These are phyloP conservation scores for Sordariomycetes sp. DNA, from an alignment of 2,329 filamentous ascomycete genomes.

Conservation along the genomic window DNA sequence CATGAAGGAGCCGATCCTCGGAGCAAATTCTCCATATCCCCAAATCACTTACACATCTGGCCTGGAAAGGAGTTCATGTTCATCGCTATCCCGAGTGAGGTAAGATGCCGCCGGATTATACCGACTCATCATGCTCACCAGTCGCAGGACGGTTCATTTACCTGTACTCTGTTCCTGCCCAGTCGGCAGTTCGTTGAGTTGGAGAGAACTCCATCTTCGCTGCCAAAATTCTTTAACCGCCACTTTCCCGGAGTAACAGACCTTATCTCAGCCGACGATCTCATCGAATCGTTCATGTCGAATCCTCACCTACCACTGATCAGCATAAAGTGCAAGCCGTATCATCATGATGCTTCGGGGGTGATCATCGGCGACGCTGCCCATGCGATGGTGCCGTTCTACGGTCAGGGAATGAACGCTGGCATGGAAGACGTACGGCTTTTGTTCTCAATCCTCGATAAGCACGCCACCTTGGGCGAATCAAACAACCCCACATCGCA, in stretches of 20 bases:
- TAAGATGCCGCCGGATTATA: slow-evolving; percentile 29
- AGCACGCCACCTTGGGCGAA: slow-evolving; percentile 40
- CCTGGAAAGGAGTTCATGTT: slow-evolving; percentile 94
- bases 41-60: slow-evolving; percentile 96
- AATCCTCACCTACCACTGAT: slow-evolving; percentile 92
- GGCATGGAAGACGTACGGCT: slow-evolving; percentile 90
- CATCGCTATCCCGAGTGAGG: slow-evolving; percentile 78
- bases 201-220: slow-evolving; percentile 47
- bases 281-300: slow-evolving; percentile 63
- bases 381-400: slow-evolving; percentile 97
- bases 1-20: slow-evolving; percentile 14
- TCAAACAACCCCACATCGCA: slow-evolving; percentile 27
- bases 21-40: slow-evolving; percentile 66
- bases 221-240: slow-evolving; percentile 67
- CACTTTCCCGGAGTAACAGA: slow-evolving; percentile 81
- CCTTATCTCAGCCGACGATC: slow-evolving; percentile 56
- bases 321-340: slow-evolving; percentile 83
- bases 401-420: slow-evolving; percentile 96
- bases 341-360: slow-evolving; percentile 68
- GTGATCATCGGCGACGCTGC: slow-evolving; percentile 91
- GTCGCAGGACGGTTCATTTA: slow-evolving; percentile 80
- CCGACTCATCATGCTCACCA: too few relatives aligned
- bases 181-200: slow-evolving; percentile 59
- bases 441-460: slow-evolving; percentile 74
- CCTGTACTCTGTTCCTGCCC: slow-evolving; percentile 86